A percentile compares a stretch with the other conserved stretches of the same genome.
Evolutionary conservation across 345 rosid genomes (phyloP).

Genomic region (Gossypium longicalyx): DNA sequence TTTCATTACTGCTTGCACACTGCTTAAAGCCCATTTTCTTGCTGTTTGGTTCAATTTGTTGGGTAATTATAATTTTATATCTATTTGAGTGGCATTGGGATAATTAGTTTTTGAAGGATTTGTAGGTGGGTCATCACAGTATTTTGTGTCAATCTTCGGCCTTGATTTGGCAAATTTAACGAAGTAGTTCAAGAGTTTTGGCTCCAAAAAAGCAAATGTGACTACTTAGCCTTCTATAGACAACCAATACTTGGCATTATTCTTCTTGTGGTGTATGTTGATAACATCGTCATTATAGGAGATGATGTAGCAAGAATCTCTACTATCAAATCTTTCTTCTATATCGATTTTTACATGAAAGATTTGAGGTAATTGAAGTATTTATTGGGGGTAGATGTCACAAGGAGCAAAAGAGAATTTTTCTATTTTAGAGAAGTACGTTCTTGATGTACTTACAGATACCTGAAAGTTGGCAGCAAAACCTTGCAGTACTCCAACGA

Average conservation of each 20-base stretch:
- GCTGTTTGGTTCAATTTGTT: no score
- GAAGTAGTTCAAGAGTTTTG: not conserved
- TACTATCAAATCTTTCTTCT: not conserved
- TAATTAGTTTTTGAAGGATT: no score
- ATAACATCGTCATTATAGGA: no score
- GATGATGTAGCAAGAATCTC: no score
- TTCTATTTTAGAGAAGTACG: not conserved
- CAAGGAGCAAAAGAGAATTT: not conserved
- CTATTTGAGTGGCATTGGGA: no score
- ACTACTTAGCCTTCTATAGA: not conserved
- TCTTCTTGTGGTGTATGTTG: not conserved
- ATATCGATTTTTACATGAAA: not conserved
- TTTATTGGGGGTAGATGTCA: not conserved
- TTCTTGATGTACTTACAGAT: not conserved
- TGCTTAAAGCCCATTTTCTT: no score
- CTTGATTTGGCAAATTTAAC: no score
- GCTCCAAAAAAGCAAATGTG: not conserved
- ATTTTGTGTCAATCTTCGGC: no score
- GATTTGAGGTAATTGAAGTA: not conserved
- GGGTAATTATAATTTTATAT: no score
- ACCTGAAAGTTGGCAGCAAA: not conserved
- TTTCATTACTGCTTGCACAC: no score
- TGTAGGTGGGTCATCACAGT: no score
- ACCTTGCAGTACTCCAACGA: not conserved
- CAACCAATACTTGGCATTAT: not conserved